Base-by-base conservation (phyloP, 1,284 basidiomycete species). In the Apiotrichum akiyoshidainum region DNA sequence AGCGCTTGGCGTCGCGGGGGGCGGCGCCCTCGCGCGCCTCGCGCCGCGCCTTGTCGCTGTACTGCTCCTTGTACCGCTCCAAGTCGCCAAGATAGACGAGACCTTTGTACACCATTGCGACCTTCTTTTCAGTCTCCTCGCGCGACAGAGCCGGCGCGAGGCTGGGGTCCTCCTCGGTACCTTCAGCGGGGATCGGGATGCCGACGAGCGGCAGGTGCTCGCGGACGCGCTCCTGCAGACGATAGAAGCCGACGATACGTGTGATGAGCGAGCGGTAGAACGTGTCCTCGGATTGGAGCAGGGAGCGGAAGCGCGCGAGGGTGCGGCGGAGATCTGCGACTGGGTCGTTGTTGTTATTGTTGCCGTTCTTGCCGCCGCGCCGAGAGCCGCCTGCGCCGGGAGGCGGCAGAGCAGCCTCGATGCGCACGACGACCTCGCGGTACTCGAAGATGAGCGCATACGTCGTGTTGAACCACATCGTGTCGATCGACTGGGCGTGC, bases 31-130 rank as follows among this genome's bases (percentile, higher is more conserved):
- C 66, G 44, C 64, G 65, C n/a, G 60, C 65, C 26, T 63, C 65
- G 50, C 68, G 64, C 10, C 69, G 57, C 10, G 68, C 61, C 10
- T 64, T 63, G 22, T 69, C 70, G 13, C 63, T 62, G 70, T 94
- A 94, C 61, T 90, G 85, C 71, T 98, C 94, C 60, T 89, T 84
- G 77, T 99, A 99, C 37, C 95, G 83, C 63, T 91, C 90, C 47
- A 99, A 86, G 73, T 99, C 95, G 17, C 95, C 95, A 21, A 96
- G 83, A 75, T 88, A 97, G 34, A 97, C 87, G 52, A 98, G 81
- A 4, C 88, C 86, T 78, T 94, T 96, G 79, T 88, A 89, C 45
- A 95, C 80, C 46, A 90, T 86, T 16, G 84, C 83, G 26, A 90
- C 77, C 62, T 85, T 83, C 58, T 82, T 82, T 57, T 84, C 83